phyloP scores from a whole-genome alignment of 345 rosid genomes.

The Sisymbrium altissimum region DNA sequence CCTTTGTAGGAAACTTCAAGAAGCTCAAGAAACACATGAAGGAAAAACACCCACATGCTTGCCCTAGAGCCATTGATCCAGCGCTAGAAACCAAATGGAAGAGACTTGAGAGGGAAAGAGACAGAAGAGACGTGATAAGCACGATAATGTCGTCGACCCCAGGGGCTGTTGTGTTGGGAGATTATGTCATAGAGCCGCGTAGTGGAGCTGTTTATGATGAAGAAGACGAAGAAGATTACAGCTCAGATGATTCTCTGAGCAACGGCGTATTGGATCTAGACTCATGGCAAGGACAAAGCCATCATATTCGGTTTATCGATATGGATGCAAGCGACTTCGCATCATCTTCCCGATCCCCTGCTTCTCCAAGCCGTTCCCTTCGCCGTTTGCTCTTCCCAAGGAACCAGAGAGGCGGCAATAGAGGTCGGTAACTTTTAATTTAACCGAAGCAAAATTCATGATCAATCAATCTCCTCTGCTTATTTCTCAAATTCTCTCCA shows the following conservation, averaged over 20 bases:
- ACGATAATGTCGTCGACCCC: constrained; percentile 72
- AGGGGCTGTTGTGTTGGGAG: constrained; percentile 77
- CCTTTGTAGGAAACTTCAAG: constrained; percentile 57
- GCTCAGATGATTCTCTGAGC: constrained; percentile 54
- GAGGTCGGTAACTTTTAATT: constrained; percentile 34
- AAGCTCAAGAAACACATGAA: constrained; percentile 78
- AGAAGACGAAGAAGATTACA: constrained; percentile 46
- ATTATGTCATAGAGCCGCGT: constrained; percentile 80
- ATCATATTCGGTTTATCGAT: constrained; percentile 40
- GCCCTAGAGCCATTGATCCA: constrained; percentile 79
- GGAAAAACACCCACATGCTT: constrained; percentile 69
- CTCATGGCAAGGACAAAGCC: constrained; percentile 35
- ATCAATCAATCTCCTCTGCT: constrained; percentile 1
- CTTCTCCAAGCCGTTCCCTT: constrained; percentile 32
- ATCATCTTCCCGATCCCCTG: constrained; percentile 36
- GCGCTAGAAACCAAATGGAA: constrained; percentile 70
- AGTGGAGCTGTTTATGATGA: constrained; percentile 37
- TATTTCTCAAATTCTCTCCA: background rate
- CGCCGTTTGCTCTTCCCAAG: constrained; percentile 44
- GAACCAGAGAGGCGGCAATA: constrained; percentile 45
- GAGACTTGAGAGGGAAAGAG: constrained; percentile 64
- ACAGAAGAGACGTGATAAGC: constrained; percentile 67
- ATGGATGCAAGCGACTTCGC: constrained; percentile 43
- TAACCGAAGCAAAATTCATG: background rate
- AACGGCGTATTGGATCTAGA: constrained; percentile 43